Conservation (phyloP, 768 basidiomycete species). For the Amyloporia xantha region DNA sequence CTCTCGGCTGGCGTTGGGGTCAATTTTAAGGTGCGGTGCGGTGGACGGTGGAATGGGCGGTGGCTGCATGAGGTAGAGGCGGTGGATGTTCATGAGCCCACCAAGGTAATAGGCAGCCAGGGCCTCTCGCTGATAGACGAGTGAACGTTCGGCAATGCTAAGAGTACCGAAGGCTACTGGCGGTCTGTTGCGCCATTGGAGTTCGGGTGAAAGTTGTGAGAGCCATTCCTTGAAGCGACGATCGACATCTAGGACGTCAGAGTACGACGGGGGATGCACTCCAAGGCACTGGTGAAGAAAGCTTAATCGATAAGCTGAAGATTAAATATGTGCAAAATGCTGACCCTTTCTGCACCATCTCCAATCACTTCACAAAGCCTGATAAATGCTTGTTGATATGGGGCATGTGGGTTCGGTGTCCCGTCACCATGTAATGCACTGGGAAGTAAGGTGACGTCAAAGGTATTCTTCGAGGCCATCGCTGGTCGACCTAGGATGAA, state of each 20-base stretch:
- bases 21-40: constrained; percentile 17
- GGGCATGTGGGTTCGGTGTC: constrained; percentile 28
- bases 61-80: constrained; percentile 33
- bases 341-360: constrained; percentile 37
- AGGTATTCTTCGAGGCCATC: constrained; percentile 31
- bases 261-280: constrained; percentile 18
- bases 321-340: too few relatives aligned
- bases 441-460: constrained; percentile 29
- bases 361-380: constrained; percentile 33
- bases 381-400: constrained; percentile 32
- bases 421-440: constrained; percentile 15
- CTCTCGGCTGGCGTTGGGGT: constrained; percentile 28
- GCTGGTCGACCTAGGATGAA: constrained; percentile 40
- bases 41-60: constrained; percentile 15
- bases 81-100: constrained; percentile 38
- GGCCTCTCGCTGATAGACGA: constrained; percentile 37
- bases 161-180: neutral
- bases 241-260: constrained; percentile 36
- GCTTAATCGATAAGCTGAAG: too few relatives aligned
- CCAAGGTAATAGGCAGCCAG: constrained; percentile 43
- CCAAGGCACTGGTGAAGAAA: constrained; percentile 17
- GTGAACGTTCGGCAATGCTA: constrained; percentile 24
- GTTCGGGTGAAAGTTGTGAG: constrained; percentile 32
- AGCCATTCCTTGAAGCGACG: constrained; percentile 40
- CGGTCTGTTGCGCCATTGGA: constrained; percentile 25